Percentiles rank a stretch among this genome's conserved stretches.
Conservation (phyloP, 2,329 filamentous ascomycete genomes). For the Delphinella strobiligena region DNA sequence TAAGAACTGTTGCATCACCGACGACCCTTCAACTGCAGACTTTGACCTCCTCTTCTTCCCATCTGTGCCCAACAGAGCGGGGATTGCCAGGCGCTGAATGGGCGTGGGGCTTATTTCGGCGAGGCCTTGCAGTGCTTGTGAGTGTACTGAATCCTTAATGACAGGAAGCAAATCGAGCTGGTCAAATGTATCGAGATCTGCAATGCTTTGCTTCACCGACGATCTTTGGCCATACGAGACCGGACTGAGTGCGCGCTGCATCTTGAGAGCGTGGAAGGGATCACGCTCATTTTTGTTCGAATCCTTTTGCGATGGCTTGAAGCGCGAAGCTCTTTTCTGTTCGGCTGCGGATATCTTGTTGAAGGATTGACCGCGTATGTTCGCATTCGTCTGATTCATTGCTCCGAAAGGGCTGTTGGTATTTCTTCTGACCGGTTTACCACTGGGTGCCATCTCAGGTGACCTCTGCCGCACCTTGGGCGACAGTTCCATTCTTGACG, state of each 20-base stretch:
- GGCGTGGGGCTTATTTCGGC: conserved; percentile 71
- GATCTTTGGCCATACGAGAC: conserved; percentile 61
- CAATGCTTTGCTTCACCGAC: conserved; percentile 48
- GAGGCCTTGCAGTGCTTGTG: conserved; percentile 64
- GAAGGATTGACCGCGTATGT: conserved; percentile 28
- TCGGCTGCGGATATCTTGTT: conserved; percentile 28
- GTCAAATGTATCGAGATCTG: conserved; percentile 65
- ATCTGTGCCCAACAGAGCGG: conserved; percentile 55
- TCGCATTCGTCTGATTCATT: conserved; percentile 44
- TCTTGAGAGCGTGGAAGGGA: conserved; percentile 75
- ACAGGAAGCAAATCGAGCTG: conserved; percentile 63
- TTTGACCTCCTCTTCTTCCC: conserved; percentile 25
- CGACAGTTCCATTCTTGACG: conserved; percentile 41
- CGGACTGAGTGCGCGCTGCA: conserved; percentile 70
- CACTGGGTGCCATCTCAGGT: conserved; percentile 16
- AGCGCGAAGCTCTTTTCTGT: conserved; percentile 38
- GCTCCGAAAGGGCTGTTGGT: conserved; percentile 44
- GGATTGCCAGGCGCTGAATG: conserved; percentile 80
- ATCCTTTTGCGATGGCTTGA: conserved; percentile 28
- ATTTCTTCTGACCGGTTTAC: conserved; percentile 27
- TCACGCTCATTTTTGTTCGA: conserved; percentile 30
- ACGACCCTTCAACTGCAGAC: conserved; percentile 19
- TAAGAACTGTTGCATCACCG: conserved; percentile 52
- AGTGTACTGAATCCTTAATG: conserved; percentile 57
- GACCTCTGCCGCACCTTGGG: conserved; percentile 27